These are phyloP conservation scores for Diplodia scrobiculata DNA, from an alignment of 2,329 filamentous ascomycete genomes.

Conservation along the genomic window DNA sequence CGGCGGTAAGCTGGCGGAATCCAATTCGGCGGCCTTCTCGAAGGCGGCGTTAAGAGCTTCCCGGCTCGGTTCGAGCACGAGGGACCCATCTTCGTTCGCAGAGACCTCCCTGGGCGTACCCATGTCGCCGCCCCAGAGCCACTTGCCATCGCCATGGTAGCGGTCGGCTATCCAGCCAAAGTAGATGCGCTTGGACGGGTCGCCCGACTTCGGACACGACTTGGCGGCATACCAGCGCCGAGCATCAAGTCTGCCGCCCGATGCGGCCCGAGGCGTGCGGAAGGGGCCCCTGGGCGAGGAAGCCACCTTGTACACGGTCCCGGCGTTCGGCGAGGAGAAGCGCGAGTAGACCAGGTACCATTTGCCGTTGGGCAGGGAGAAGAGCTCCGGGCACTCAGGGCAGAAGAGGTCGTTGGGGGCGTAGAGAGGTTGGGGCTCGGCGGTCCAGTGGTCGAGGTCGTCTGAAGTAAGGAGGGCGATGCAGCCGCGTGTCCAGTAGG, in stretches of 20 bases:
- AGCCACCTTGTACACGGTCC: constrained; percentile 45
- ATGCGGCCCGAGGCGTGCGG: constrained; percentile 37
- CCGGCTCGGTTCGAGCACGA: constrained; percentile 34
- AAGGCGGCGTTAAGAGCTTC: constrained; percentile 25
- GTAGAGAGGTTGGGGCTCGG: constrained; percentile 40
- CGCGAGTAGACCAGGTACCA: constrained; percentile 39
- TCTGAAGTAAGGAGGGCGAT: constrained; percentile 44
- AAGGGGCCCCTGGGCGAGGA: constrained; percentile 44
- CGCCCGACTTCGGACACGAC: constrained; percentile 35
- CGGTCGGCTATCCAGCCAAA: constrained; percentile 46
- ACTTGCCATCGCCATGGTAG: constrained; percentile 41
- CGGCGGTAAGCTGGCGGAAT: constrained; percentile 1
- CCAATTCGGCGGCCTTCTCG: background rate
- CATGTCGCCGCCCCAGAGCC: constrained; percentile 46
- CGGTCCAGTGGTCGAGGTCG: constrained; percentile 40
- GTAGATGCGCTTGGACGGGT: constrained; percentile 38
- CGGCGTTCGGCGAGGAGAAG: constrained; percentile 42
- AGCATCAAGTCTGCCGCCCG: constrained; percentile 42
- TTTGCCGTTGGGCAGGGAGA: constrained; percentile 41
- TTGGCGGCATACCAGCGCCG: constrained; percentile 46
- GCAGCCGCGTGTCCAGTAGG: constrained; percentile 44
- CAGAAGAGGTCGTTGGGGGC: constrained; percentile 44
- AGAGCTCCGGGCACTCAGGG: constrained; percentile 46
- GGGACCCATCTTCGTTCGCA: constrained; percentile 36
- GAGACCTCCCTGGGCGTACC: constrained; percentile 40